Evolutionary conservation across 1,284 basidiomycete species (phyloP).

Genomic region (Trametes hirsuta): DNA sequence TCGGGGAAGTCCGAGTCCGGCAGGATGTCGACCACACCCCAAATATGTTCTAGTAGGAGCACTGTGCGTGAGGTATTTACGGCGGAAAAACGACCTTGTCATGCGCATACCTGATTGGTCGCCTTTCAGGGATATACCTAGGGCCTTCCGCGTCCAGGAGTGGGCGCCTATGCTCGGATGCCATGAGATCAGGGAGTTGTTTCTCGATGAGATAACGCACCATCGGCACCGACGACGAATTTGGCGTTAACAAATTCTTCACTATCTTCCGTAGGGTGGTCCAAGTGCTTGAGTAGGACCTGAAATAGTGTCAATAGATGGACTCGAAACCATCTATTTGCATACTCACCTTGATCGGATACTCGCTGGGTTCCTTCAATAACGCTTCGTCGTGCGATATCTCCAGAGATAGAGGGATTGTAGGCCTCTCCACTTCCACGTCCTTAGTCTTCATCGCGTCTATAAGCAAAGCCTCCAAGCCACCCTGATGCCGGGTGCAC

Average conservation of each 20-base stretch:
- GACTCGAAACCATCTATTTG: not conserved
- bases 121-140: slow-evolving; percentile 77
- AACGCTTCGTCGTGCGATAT: slow-evolving; percentile 46
- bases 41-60: slow-evolving; percentile 58
- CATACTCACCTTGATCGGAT: slow-evolving; percentile 59
- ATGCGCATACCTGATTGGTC: slow-evolving; percentile 60
- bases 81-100: not conserved
- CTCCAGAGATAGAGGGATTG: slow-evolving; percentile 56
- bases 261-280: slow-evolving; percentile 26
- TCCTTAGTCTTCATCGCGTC: slow-evolving; percentile 59
- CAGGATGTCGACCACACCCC: slow-evolving; percentile 78
- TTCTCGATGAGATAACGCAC: slow-evolving; percentile 24
- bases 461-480: slow-evolving; percentile 72
- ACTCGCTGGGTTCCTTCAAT: slow-evolving; percentile 46
- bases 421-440: slow-evolving; percentile 56
- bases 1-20: slow-evolving; percentile 83
- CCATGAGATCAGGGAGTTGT: not conserved
- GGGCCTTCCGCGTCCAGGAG: slow-evolving; percentile 76
- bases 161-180: slow-evolving; percentile 58
- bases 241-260: slow-evolving; percentile 58
- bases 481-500: slow-evolving; percentile 66
- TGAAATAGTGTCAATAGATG: slow-evolving; percentile 13
- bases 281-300: slow-evolving; percentile 42
- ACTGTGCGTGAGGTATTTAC: not conserved
- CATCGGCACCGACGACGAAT: slow-evolving; percentile 61